Evolutionary conservation across 805 yeast species (phyloP).

Genomic region (Scheffersomyces lignosus): DNA sequence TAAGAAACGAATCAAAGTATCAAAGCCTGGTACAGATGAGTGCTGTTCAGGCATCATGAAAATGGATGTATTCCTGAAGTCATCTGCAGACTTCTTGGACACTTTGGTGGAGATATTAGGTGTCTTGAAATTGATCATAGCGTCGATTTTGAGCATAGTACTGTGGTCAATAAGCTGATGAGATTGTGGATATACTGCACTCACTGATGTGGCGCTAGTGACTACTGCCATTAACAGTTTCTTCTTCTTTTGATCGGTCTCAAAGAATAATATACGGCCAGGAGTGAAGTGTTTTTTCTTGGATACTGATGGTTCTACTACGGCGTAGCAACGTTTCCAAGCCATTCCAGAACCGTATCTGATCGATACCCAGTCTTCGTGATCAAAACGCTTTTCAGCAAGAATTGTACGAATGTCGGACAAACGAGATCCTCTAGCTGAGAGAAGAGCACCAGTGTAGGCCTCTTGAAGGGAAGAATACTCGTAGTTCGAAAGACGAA

Average conservation of each 20-base stretch:
- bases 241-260: constrained; percentile 75
- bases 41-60: constrained; percentile 47
- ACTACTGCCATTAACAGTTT: constrained; percentile 77
- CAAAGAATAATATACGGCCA: constrained; percentile 80
- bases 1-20: constrained; percentile 46
- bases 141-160: constrained; percentile 88
- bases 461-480: constrained; percentile 87
- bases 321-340: constrained; percentile 93
- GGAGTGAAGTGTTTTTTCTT: constrained; percentile 47
- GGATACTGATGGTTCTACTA: constrained; percentile 67
- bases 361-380: constrained; percentile 93
- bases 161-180: constrained; percentile 78
- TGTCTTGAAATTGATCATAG: constrained; percentile 61
- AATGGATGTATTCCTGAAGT: constrained; percentile 41
- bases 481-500: constrained; percentile 79
- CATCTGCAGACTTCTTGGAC: constrained; percentile 29
- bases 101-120: constrained; percentile 35
- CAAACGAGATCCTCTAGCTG: constrained; percentile 85
- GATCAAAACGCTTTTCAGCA: constrained; percentile 80
- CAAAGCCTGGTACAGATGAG: constrained; percentile 49
- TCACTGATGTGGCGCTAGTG: constrained; percentile 64
- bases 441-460: constrained; percentile 89
- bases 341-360: constrained; percentile 98
- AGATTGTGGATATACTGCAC: constrained; percentile 92
- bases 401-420: constrained; percentile 84